Conservation (phyloP, 805 yeast species). For the Cyberlindnera misumaiensis region DNA sequence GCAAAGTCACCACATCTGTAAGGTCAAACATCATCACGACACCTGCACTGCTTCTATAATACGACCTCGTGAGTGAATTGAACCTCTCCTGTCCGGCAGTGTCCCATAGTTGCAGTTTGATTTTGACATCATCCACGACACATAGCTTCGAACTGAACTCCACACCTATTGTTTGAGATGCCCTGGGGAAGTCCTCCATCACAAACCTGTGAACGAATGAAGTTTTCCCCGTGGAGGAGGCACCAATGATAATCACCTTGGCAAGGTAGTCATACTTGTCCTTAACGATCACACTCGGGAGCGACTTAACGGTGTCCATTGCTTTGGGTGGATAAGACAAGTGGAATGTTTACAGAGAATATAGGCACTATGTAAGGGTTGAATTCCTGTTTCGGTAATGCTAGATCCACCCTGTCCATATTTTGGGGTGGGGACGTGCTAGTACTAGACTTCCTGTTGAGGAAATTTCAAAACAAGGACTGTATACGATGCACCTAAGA, state of each 20-base stretch:
- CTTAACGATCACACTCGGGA: no score
- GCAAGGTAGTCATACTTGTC: no score
- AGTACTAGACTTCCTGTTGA: no score
- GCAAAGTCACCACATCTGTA: slow-evolving; percentile 20
- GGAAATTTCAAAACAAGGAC: no score
- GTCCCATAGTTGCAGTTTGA: slow-evolving; percentile 82
- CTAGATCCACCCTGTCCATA: no score
- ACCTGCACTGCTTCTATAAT: slow-evolving; percentile 69
- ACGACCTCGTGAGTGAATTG: slow-evolving; percentile 94
- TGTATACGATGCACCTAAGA: no score
- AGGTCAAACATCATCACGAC: slow-evolving; percentile 31
- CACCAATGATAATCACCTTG: slow-evolving; percentile 92
- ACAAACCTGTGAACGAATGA: slow-evolving; percentile 97
- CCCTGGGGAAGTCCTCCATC: slow-evolving; percentile 86
- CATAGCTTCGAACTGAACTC: slow-evolving; percentile 93
- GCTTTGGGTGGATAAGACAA: no score
- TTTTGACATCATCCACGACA: slow-evolving; percentile 60
- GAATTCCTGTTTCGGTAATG: no score
- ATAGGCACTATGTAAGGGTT: no score
- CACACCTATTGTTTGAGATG: slow-evolving; percentile 95
- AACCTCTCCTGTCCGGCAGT: slow-evolving; percentile 98
- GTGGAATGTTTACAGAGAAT: no score
- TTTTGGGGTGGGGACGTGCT: no score
- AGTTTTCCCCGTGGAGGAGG: slow-evolving; percentile 96
- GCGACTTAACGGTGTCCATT: no score